Evolutionary conservation across 257 asterid species (phyloP).

Genomic region (Paulownia fortunei): DNA sequence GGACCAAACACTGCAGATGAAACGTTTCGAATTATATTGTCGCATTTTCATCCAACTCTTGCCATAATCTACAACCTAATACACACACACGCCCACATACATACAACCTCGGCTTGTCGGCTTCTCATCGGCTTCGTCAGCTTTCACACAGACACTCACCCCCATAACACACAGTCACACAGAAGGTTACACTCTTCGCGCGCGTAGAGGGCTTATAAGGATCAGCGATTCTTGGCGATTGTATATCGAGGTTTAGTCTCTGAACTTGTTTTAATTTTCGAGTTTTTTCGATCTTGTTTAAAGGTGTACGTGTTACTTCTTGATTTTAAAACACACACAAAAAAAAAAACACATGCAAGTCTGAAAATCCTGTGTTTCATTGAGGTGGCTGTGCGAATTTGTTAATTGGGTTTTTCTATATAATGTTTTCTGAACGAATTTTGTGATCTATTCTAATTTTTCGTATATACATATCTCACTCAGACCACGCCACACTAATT

Average conservation of each 20-base stretch:
- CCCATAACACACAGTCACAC: background rate
- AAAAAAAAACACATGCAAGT: background rate
- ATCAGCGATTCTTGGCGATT: conserved; percentile 7
- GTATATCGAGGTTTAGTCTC: background rate
- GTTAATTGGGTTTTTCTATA: background rate
- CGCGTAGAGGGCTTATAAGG: background rate
- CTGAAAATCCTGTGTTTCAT: background rate
- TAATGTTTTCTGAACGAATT: background rate
- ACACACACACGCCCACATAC: too few relatives aligned
- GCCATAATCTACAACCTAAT: too few relatives aligned
- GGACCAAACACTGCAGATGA: too few relatives aligned
- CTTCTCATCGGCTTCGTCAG: too few relatives aligned
- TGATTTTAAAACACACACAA: background rate
- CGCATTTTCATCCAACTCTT: too few relatives aligned
- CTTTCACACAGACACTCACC: background rate
- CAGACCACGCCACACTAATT: too few relatives aligned
- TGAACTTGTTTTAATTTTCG: background rate
- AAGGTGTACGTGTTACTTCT: background rate
- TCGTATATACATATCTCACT: too few relatives aligned
- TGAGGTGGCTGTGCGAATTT: background rate
- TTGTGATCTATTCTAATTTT: background rate
- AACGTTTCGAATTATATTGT: too few relatives aligned
- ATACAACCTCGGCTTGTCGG: too few relatives aligned
- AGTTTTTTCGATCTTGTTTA: background rate
- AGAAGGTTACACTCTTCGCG: too few relatives aligned